Percentiles rank a stretch among this genome's conserved stretches.
Conservation (phyloP, 768 basidiomycete species). For the Mycena maculata region DNA sequence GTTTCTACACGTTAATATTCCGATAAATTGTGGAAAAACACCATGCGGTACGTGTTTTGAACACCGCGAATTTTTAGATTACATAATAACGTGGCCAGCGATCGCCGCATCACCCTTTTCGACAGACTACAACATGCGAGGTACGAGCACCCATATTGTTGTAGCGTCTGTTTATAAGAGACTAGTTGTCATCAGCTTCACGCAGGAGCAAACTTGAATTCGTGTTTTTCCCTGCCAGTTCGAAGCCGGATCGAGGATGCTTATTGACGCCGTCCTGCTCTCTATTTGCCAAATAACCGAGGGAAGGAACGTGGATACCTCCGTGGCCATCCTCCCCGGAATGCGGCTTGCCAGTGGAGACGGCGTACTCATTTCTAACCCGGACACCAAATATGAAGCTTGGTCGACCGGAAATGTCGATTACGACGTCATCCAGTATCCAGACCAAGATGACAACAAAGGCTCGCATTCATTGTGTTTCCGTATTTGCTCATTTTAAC, state of each 20-base stretch:
- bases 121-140: too few relatives aligned
- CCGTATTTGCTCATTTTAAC: background rate
- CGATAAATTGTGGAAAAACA: too few relatives aligned
- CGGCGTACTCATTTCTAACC: background rate
- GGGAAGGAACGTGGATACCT: background rate
- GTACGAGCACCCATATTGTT: too few relatives aligned
- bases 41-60: too few relatives aligned
- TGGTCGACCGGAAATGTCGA: constrained; percentile 8
- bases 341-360: constrained; percentile 1
- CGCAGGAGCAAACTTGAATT: too few relatives aligned
- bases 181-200: too few relatives aligned
- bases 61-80: too few relatives aligned
- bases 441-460: constrained; percentile 15
- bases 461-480: background rate
- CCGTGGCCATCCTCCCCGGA: background rate
- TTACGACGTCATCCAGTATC: constrained; percentile 6
- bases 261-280: background rate
- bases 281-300: background rate
- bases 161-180: too few relatives aligned
- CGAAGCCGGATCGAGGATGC: constrained; percentile 3
- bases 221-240: background rate
- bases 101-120: too few relatives aligned
- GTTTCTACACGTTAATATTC: too few relatives aligned
- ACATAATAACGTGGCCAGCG: too few relatives aligned
- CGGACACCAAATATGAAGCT: background rate